Evolutionary conservation across 805 yeast genomes (phyloP), one percentile per base, ranked within the genome.

Genomic region (Tetrapisispora arboricola): DNA sequence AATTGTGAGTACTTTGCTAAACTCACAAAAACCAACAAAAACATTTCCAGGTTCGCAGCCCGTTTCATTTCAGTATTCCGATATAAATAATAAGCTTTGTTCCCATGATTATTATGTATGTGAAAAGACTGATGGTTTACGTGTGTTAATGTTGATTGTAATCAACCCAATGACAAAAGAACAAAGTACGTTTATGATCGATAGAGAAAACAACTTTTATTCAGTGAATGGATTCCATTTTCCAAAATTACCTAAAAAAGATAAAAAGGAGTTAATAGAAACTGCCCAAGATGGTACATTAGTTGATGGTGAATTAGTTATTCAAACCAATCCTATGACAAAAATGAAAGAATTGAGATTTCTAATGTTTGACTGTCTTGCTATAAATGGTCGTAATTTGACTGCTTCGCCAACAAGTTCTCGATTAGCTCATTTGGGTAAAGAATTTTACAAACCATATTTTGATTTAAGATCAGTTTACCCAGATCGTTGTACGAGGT

Each of bases 31-130:
- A 31, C 67, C 72, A 15, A 50, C 62, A 6, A 57, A 58, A 44
- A 50, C 63, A 1, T 88, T 88, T 52, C 94, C 95, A 2, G 96
- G 98, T 0, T 80, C 96, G 1, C 98, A 94, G 62, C 99, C 99
- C 0, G 84, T 90, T 2, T 84, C 95, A 20, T 88, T 92, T 57
- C 79, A 84, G 32, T 70, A 85, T 41, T 66, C 71, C 26, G 96
- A 90, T 62, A 67, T 92, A 19, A 58, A 58, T 3, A 75, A 76
- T 36, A 75, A 78, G 26, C 65, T 92, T 36, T 57, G 72, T 55
- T 63, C 70, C 3, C 78, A 79, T 44, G 97, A 94, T 54, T 92
- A 88, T 57, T 80, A 78, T 49, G 98, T 92, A 0, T 94, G 98
- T 65, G 99, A 92, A 55, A 92, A 92, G 58, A 76, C 92, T 0